Conservation (phyloP, 164 flowering plant species). For the Umbellularia californica region DNA sequence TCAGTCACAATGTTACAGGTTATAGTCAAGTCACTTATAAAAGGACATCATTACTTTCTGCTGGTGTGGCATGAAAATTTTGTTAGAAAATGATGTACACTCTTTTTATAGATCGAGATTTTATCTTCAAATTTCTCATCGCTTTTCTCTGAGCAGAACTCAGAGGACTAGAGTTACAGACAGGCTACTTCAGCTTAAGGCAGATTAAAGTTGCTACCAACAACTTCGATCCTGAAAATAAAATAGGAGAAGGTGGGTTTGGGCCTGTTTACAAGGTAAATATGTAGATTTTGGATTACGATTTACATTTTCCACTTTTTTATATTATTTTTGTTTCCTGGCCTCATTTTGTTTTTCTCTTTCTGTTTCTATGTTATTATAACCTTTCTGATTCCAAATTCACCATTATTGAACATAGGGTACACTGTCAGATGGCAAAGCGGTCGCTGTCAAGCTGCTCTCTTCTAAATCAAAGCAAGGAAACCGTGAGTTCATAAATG, state of each 20-base stretch:
- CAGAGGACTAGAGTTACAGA: constrained; percentile 32
- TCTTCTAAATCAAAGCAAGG: constrained; percentile 62
- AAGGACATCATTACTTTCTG: neutral
- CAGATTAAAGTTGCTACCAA: constrained; percentile 48
- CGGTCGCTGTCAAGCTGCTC: constrained; percentile 58
- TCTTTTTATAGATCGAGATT: neutral
- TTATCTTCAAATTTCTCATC: neutral
- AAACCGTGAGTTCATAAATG: constrained; percentile 61
- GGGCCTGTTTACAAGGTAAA: constrained; percentile 57
- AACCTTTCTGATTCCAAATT: neutral
- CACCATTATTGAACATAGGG: constrained; percentile 8
- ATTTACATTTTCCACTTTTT: neutral
- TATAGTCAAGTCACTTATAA: neutral
- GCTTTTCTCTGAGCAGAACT: constrained; percentile 18
- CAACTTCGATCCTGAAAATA: constrained; percentile 38
- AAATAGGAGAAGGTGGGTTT: constrained; percentile 65
- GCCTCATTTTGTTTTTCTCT: too few species aligned
- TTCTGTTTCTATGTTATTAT: neutral
- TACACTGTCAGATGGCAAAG: constrained; percentile 35
- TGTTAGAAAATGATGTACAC: neutral
- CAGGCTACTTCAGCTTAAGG: constrained; percentile 33
- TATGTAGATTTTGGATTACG: neutral
- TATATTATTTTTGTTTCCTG: neutral
- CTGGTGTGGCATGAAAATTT: neutral
- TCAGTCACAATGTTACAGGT: neutral